Evolutionary conservation across 352 stramenopile species (phyloP).

Genomic region (Globisporangium spinosum): DNA sequence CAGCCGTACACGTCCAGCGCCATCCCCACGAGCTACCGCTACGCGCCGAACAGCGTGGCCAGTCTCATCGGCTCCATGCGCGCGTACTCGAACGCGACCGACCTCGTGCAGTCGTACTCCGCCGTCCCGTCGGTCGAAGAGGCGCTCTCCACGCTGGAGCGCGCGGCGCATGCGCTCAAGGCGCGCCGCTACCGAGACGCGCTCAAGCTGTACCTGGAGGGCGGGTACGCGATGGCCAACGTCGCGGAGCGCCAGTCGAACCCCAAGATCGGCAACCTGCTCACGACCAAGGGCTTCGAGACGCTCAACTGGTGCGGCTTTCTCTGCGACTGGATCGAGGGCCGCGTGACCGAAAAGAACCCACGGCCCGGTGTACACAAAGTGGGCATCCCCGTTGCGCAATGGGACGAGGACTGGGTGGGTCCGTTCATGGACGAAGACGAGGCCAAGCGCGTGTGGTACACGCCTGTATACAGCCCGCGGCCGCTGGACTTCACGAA

Average conservation of each 20-base stretch:
- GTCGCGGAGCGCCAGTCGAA: constrained; percentile 74
- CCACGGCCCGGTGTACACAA: constrained; percentile 77
- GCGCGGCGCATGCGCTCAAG: constrained; percentile 51
- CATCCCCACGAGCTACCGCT: constrained; percentile 65
- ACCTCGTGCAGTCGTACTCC: constrained; percentile 72
- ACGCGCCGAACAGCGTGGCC: constrained; percentile 51
- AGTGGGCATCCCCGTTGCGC: constrained; percentile 59
- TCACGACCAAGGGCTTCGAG: constrained; percentile 84
- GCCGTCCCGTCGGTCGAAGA: constrained; percentile 78
- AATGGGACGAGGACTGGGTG: constrained; percentile 78
- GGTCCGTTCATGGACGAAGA: constrained; percentile 69
- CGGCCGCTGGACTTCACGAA: constrained; percentile 75
- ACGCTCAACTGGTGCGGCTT: constrained; percentile 82
- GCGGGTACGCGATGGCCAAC: constrained; percentile 81
- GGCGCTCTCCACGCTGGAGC: constrained; percentile 68
- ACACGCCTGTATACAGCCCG: constrained; percentile 75
- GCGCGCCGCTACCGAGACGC: constrained; percentile 72
- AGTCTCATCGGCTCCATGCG: constrained; percentile 78
- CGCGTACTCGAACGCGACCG: constrained; percentile 68
- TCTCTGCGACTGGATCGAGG: constrained; percentile 84
- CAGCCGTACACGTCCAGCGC: constrained; percentile 74
- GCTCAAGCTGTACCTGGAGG: constrained; percentile 79
- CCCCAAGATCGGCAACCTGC: constrained; percentile 82
- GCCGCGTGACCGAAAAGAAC: constrained; percentile 68
- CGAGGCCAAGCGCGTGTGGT: constrained; percentile 74